A percentile compares a stretch with the other conserved stretches of the same genome.
These are phyloP conservation scores for Juncus inflexus DNA, from an alignment of 176 grass and related monocot species.

Conservation along the genomic window DNA sequence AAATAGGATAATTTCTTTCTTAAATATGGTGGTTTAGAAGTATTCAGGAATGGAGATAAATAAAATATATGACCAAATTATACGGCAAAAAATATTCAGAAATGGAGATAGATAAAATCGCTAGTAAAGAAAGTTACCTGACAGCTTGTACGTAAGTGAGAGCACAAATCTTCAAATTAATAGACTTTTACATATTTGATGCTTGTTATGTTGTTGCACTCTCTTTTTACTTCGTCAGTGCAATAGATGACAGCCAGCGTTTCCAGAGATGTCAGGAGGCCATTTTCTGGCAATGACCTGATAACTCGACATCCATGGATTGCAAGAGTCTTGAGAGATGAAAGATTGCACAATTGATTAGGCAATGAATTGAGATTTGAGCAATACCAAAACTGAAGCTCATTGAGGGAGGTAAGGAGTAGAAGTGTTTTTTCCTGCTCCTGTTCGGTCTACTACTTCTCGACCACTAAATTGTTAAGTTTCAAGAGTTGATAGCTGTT, in stretches of 20 bases:
- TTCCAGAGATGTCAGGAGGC: conserved; percentile 26
- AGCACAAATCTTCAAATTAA: too few species aligned
- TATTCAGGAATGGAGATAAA: too few species aligned
- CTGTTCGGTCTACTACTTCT: background rate
- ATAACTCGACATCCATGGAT: accelerated
- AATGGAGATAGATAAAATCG: too few species aligned
- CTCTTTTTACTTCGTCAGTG: background rate
- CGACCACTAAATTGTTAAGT: background rate
- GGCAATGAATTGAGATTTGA: background rate
- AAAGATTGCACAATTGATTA: conserved; percentile 7
- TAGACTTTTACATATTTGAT: background rate
- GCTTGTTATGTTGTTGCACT: conserved; percentile 4
- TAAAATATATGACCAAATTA: too few species aligned
- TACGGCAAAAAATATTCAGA: too few species aligned
- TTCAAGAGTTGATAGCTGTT: conserved; percentile 22
- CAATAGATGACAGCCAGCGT: accelerated
- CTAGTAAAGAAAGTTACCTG: too few species aligned
- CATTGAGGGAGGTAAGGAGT: conserved; percentile 22
- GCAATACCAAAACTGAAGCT: accelerated
- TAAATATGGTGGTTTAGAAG: too few species aligned
- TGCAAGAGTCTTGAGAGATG: background rate
- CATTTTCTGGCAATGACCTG: background rate
- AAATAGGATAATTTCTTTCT: too few species aligned
- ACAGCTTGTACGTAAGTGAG: too few species aligned
- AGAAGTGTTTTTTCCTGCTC: conserved; percentile 17